These are phyloP conservation scores for Candida xiaguanensis DNA, from an alignment of 805 yeast genomes.

Conservation along the genomic window DNA sequence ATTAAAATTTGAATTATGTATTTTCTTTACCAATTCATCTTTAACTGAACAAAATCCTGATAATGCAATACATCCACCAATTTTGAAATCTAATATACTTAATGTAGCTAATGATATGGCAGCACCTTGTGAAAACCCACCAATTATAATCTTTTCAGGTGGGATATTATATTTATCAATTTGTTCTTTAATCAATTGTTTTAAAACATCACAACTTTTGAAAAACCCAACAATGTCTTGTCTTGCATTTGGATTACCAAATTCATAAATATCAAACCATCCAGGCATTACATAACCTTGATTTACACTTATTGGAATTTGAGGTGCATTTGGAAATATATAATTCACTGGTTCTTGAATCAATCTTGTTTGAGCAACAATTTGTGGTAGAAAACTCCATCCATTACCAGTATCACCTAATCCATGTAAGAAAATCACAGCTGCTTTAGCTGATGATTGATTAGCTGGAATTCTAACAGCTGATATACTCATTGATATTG, in stretches of 20 bases:
- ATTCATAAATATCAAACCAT: conserved; percentile 78
- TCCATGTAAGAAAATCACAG: conserved; percentile 81
- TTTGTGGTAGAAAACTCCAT: conserved; percentile 78
- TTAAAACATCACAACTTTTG: conserved; percentile 44
- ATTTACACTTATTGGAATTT: conserved; percentile 61
- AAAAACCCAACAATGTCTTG: conserved; percentile 56
- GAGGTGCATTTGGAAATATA: conserved; percentile 90
- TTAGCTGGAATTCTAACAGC: conserved; percentile 19
- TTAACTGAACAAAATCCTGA: conserved; percentile 64
- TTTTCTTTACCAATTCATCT: conserved; percentile 9
- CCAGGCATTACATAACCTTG: conserved; percentile 68
- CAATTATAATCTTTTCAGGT: conserved; percentile 71
- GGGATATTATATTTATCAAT: conserved; percentile 48
- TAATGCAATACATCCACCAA: conserved; percentile 75
- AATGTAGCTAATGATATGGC: conserved; percentile 67
- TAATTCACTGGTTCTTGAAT: conserved; percentile 52
- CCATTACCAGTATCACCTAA: conserved; percentile 90
- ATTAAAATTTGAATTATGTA: conserved; percentile 45
- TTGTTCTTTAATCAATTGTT: conserved; percentile 49
- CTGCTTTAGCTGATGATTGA: conserved; percentile 37
- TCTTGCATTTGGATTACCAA: conserved; percentile 44
- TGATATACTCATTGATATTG: conserved; percentile 8
- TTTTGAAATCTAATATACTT: conserved; percentile 49
- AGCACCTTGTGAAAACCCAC: conserved; percentile 96
- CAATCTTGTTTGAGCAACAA: conserved; percentile 42